phyloP scores from a whole-genome alignment of 768 basidiomycete genomes.

The Tricholoma hemisulphureum region DNA sequence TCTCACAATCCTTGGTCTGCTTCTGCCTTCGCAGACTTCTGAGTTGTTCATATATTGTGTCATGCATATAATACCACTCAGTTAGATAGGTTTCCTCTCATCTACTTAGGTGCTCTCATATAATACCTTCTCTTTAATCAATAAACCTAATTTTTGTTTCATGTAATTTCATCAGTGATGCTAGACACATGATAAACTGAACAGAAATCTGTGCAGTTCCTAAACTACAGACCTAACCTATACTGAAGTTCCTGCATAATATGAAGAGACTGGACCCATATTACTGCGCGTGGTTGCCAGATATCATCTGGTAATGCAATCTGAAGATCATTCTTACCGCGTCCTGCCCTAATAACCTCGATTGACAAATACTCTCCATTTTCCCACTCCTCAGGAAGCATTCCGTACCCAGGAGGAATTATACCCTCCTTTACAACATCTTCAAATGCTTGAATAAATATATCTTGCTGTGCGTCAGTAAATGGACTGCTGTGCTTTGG shows the following conservation, averaged over 20 bases:
- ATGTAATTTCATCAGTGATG: not conserved
- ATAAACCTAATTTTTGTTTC: not conserved
- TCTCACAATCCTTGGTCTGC: not conserved
- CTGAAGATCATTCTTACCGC: conserved; percentile 7
- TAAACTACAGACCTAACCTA: not conserved
- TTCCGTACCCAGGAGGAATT: conserved; percentile 12
- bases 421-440: not conserved
- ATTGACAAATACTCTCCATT: conserved; percentile 4
- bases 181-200: no score
- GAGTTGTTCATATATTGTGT: not conserved
- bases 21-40: not conserved
- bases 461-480: not conserved
- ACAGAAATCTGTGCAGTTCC: no score
- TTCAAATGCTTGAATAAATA: conserved; percentile 5
- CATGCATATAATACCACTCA: no score
- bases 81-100: no score
- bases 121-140: not conserved
- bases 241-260: not conserved
- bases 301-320: not conserved
- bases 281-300: not conserved
- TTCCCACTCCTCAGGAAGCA: conserved; percentile 18
- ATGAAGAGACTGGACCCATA: not conserved
- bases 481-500: conserved; percentile 17
- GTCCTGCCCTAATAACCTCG: conserved; percentile 10
- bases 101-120: no score